Evolutionary conservation across 108 stramenopile species (phyloP).

Genomic region (Thalassiosira profunda): DNA sequence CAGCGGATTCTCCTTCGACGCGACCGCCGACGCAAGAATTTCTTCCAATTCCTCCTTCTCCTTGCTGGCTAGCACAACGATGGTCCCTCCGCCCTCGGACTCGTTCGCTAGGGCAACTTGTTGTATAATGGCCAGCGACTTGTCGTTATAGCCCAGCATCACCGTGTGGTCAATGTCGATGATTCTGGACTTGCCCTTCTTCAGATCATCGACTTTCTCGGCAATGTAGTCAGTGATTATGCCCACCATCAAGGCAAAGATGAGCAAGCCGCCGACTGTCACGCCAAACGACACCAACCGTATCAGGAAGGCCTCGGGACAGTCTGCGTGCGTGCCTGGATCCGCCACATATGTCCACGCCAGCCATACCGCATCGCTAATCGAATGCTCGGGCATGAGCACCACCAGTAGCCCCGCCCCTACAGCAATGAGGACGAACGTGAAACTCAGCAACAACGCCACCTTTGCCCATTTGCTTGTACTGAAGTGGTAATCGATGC

Average conservation of each 20-base stretch:
- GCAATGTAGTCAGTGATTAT: slow-evolving; percentile 52
- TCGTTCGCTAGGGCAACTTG: slow-evolving; percentile 55
- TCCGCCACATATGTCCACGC: slow-evolving; percentile 57
- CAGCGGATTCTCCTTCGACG: slow-evolving; percentile 13
- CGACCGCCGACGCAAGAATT: slow-evolving; percentile 7
- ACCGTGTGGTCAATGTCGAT: slow-evolving; percentile 51
- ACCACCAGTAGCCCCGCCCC: slow-evolving; percentile 23
- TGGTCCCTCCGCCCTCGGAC: slow-evolving; percentile 50
- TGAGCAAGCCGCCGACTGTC: slow-evolving; percentile 55
- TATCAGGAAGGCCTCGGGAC: slow-evolving; percentile 12
- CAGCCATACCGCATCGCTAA: slow-evolving; percentile 33
- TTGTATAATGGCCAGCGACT: slow-evolving; percentile 45
- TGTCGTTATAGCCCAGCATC: slow-evolving; percentile 53
- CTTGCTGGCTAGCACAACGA: slow-evolving; percentile 44
- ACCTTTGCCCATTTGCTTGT: slow-evolving; percentile 34
- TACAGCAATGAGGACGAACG: slow-evolving; percentile 30
- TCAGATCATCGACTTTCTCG: slow-evolving; percentile 51
- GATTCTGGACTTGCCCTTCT: slow-evolving; percentile 46
- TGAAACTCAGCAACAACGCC: slow-evolving; percentile 24
- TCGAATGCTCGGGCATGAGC: slow-evolving; percentile 1
- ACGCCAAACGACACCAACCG: slow-evolving; percentile 40
- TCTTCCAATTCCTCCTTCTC: slow-evolving; percentile 41
- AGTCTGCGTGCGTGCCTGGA: slow-evolving; percentile 48
- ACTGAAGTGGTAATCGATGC: slow-evolving; percentile 36
- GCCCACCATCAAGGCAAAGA: slow-evolving; percentile 58